Percentiles rank a stretch among this genome's conserved stretches.
phyloP scores from a whole-genome alignment of 345 rosid genomes.

The Linum trigynum region DNA sequence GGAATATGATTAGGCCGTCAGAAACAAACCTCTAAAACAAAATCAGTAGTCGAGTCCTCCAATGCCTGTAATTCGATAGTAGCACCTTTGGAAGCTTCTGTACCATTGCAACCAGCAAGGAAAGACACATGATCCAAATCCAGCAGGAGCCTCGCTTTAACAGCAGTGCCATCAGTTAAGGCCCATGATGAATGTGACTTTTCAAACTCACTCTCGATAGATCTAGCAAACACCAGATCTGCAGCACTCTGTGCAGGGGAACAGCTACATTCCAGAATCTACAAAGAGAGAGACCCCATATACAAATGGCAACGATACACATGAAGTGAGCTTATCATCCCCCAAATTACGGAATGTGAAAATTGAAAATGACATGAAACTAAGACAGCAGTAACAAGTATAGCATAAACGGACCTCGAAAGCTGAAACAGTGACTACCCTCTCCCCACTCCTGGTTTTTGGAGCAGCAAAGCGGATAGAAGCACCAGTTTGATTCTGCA shows the following conservation, averaged over 20 bases:
- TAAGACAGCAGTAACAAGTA: background rate
- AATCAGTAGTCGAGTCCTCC: constrained; percentile 24
- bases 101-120: constrained; percentile 21
- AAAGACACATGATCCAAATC: constrained; percentile 21
- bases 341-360: background rate
- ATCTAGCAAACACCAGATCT: constrained; percentile 46
- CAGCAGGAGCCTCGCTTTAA: constrained; percentile 46
- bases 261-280: constrained; percentile 39
- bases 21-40: constrained; percentile 40
- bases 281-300: constrained; percentile 3
- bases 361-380: background rate
- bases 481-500: constrained; percentile 57
- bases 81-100: constrained; percentile 24
- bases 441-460: constrained; percentile 23
- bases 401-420: constrained; percentile 36
- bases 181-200: constrained; percentile 24
- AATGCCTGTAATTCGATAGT: constrained; percentile 37
- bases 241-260: constrained; percentile 60
- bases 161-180: constrained; percentile 19
- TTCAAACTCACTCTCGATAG: constrained; percentile 40
- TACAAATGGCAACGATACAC: background rate
- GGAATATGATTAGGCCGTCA: background rate
- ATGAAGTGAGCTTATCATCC: background rate
- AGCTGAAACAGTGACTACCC: constrained; percentile 52
- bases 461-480: constrained; percentile 36